Base-by-base conservation (phyloP, 2,329 filamentous ascomycete species). In the Delphinella strobiligena region DNA sequence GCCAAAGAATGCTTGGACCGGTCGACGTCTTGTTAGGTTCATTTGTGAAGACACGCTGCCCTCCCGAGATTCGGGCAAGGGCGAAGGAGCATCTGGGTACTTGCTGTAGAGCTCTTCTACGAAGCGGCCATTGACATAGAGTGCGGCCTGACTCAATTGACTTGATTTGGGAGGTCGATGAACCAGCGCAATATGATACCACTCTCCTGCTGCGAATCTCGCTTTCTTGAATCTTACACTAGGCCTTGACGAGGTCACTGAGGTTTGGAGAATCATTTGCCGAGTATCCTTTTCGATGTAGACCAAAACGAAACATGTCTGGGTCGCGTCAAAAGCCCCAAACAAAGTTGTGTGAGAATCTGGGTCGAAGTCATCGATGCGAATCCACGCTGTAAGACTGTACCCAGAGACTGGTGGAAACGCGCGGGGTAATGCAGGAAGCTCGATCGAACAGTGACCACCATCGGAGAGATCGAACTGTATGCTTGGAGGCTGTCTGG, bases 251-350 rank as follows among this genome's bases (percentile, higher is more conserved):
- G 87, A 87, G 38, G 78, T 84, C 45, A 96, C 82, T 14, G 91
- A 95, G 5, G 93, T 96, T 62, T 98, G 91, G 4, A 98, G 67
- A 49, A 98, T 98, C 49, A 98, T 82, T 61, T 94, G 91, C 45
- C 75, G 83, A 2, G 86, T 93, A 57, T 95, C 88, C 54, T 82
- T 87, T 58, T 98, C 93, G 30, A 98, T 70, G 54, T 98, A 98
- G 44, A 87, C 80, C 50, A 98, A 75, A 27, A 98, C 65, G 54
- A 98, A 98, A 60, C 91, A 98, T 4, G 84, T 86, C 59, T 96
- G 89, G 4, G 78, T 86, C 3, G 80, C 71, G 61, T 98, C 91
- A 59, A 93, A 96, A 7, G 91, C 85, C 18, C 91, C 91, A 58
- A 98, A 98, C 11, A 98, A 73, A 0, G 91, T 98, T 0, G 91